Evolutionary conservation across 495 filamentous ascomycete species (phyloP), one percentile per base, ranked within the genome.

Genomic region (Aspergillus ellipticus): DNA sequence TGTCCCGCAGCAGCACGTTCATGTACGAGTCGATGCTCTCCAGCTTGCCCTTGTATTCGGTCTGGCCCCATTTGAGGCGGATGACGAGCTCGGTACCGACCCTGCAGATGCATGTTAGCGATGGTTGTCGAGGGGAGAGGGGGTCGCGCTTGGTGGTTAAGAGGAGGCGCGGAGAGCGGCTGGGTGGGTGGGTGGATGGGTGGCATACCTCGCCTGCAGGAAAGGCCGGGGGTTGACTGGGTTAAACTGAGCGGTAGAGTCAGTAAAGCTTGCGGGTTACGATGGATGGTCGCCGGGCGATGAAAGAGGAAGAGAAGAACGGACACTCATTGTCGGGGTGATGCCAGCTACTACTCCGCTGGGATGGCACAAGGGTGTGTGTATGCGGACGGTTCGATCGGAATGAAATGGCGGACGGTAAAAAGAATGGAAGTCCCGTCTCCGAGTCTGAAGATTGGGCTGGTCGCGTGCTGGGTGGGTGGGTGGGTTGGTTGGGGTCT

Each of bases 1-100:
- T 90, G 63, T 86, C 84, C 63, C 82, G 82, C 50, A 98, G 82
- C 73, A 97, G 89, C 58, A 98, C 85, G 76, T 98, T 98, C 92
- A 98, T 96, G 82, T 97, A 98, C 64, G 88, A 92, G 77, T 98
- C 94, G 61, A 96, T 89, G 74, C 82, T 89, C 62, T 97, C 89
- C 52, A 98, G 83, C 42, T 81, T 83, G 61, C 94, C 94, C 68
- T 89, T 90, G 82, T 97, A 98, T 74, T 97, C 95, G 29, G 90
- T 94, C 67, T 96, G 85, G 61, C 90, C 91, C 94, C 94, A 98
- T 80, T 98, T 98, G 26, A 98, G 83, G 61, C 91, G 89, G 42
- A 98, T 86, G 52, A 93, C 78, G 66, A 98, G 82, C 68, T 92
- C 84, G 70, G 91, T 84, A 77, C 95, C 89, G 78, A 98, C 87